A percentile compares a stretch with the other conserved stretches of the same genome.
Evolutionary conservation across 352 stramenopile genomes (phyloP).

Genomic region (Ophiocytium majus): DNA sequence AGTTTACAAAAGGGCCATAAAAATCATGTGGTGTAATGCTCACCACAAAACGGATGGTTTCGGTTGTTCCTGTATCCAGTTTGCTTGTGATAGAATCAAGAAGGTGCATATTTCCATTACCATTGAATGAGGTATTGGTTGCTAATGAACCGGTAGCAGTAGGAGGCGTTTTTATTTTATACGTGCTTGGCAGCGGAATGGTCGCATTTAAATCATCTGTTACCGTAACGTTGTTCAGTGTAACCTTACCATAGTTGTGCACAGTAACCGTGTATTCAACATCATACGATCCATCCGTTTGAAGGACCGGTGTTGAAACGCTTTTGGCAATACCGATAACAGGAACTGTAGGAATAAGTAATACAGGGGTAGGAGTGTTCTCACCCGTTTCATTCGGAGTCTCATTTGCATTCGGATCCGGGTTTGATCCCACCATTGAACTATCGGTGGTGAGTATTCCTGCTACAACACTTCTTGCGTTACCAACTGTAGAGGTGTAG

Average conservation of each 20-base stretch:
- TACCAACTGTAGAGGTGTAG: no score
- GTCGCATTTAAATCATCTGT: neutral
- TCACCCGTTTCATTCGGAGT: neutral
- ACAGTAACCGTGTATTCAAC: neutral
- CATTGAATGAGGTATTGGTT: neutral
- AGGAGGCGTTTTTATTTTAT: neutral
- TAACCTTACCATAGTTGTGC: neutral
- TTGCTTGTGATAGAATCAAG: neutral
- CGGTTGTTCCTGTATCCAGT: neutral
- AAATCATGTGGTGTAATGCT: neutral
- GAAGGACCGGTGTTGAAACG: neutral
- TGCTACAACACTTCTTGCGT: no score
- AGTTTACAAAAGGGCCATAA: neutral
- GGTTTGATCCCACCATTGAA: neutral
- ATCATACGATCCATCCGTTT: neutral
- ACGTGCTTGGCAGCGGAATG: neutral
- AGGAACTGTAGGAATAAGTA: neutral
- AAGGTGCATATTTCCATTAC: neutral
- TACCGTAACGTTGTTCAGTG: neutral
- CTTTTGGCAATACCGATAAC: neutral
- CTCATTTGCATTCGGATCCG: neutral
- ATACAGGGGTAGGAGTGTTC: neutral
- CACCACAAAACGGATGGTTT: neutral
- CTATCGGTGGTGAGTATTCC: no score
- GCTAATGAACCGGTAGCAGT: neutral